Base-by-base conservation (phyloP, 2,329 filamentous ascomycete species). In the Chalaropsis ovoidea region DNA sequence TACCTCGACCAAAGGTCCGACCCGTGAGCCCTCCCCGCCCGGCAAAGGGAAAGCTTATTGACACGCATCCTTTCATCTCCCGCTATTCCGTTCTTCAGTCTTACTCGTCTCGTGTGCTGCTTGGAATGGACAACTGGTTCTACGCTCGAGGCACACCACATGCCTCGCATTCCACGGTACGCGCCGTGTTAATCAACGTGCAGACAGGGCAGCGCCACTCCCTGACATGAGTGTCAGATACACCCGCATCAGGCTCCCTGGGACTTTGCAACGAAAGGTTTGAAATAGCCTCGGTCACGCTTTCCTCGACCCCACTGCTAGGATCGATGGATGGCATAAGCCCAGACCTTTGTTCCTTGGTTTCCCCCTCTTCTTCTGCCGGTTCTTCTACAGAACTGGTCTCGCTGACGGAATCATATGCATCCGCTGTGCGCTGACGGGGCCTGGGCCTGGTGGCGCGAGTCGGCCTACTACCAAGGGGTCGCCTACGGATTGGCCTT, bases 361-460 rank as follows among this genome's bases (percentile, higher is more conserved):
- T 10, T 58, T 39, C 27, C 31, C 13, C 24, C 4, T 39, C 31
- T 58, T 17, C n/a, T 35, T 58, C n/a, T 39, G 31, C 31, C 5
- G 24, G 24, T 19, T 7, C 54, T 24, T 58, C 54, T 27, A 58
- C 17, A 15, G 54, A 58, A 27, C 54, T 58, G 24, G 54, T 58
- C 54, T 58, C 54, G 54, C 54, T 58, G 54, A 58, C 54, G n/a
- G 24, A 17, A 11, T 19, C 54, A 39, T 58, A 19, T n/a, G 54
- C 15, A 58, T 58, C 27, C 24, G 27, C 54, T 17, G 15, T 58
- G 15, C 17, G 31, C 54, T n/a, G 24, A 39, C 31, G 15, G n/a
- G 31, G 10, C 6, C n/a, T 58, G 31, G 31, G 31, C 1, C 31
- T 19, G 24, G 54, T 31, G 17, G 54, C 31, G 24, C 17, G 54